Evolutionary conservation across 164 flowering plant genomes (phyloP).

Genomic region (Taxillus chinensis): DNA sequence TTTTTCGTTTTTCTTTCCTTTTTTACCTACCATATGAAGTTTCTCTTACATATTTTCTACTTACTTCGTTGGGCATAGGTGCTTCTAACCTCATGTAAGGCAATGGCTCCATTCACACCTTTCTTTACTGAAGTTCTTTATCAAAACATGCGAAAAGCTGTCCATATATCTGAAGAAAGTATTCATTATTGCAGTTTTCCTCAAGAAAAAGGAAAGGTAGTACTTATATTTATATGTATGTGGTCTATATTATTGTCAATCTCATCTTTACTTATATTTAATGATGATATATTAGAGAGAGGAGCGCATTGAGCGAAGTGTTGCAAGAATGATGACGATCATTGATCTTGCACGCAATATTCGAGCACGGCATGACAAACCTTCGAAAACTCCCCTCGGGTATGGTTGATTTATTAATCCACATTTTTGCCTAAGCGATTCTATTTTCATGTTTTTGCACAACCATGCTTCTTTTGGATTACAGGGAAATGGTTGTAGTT

Average conservation of each 20-base stretch:
- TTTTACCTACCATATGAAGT: not conserved
- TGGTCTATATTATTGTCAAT: not conserved
- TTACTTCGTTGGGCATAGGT: slow-evolving; percentile 34
- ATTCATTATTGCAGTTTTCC: slow-evolving; percentile 84
- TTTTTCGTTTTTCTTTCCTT: no score
- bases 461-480: slow-evolving; percentile 1
- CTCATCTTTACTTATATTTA: not conserved
- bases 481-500: slow-evolving; percentile 90
- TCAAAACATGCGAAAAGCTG: slow-evolving; percentile 75
- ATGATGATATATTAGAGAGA: slow-evolving; percentile 36
- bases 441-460: not conserved
- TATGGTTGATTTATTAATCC: slow-evolving; percentile 11
- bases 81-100: slow-evolving; percentile 81
- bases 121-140: slow-evolving; percentile 90
- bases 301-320: slow-evolving; percentile 87
- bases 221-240: not conserved
- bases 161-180: slow-evolving; percentile 61
- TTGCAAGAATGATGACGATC: slow-evolving; percentile 83
- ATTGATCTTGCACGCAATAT: slow-evolving; percentile 95
- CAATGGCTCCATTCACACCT: slow-evolving; percentile 99
- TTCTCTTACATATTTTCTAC: slow-evolving; percentile 3
- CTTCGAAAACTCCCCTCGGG: slow-evolving; percentile 90
- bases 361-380: slow-evolving; percentile 89
- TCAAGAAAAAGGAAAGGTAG: slow-evolving; percentile 67
- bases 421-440: not conserved